Evolutionary conservation across 2,329 filamentous ascomycete genomes (phyloP), one percentile per base, ranked within the genome.

Genomic region (Talaromyces albobiverticillius): DNA sequence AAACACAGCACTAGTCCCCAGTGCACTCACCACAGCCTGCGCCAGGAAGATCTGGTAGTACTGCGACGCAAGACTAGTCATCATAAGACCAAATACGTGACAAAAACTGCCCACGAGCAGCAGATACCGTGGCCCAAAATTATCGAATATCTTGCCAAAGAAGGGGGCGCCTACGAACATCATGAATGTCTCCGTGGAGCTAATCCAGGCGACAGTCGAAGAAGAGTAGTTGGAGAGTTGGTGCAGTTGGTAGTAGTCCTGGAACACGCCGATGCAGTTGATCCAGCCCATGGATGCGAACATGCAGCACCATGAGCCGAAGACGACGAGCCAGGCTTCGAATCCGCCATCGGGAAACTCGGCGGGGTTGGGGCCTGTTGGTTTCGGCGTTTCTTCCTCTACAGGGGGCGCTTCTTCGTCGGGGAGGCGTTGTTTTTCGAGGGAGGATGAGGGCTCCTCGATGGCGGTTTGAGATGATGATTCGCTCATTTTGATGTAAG

Each of bases 71-170:
- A 83, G 67, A 18, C 75, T 79, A 2, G 79, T 70, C 81, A 83
- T 83, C 79, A 83, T 83, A 22, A 83, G 67, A 3, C 80, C 80
- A 52, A 83, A 80, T 51, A 83, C 77, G 56, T 83, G 80, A 52
- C 83, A 62, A 51, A 82, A 70, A 3, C 75, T 76, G 18, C 81
- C 81, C 26, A 71, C 62, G 0, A 80, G 40, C 1, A 82, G 64
- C 0, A 87, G 69, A 45, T 71, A 77, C 25, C 78, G 76, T 0
- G 84, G 83, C 0, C 86, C 85, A 56, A 82, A 80, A 50, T 75
- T 79, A 61, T 88, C 86, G 59, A 79, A 86, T 0, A 84, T 45
- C 51, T 80, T 81, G 2, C 86, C 86, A 13, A 82, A 76, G 29
- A 77, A 76, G 10, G 80, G 63, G 38, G 80, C 72, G 8, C 78